Evolutionary conservation across 164 flowering plant genomes (phyloP), one percentile per base, ranked within the genome.

Genomic region (Macadamia tetraphylla): DNA sequence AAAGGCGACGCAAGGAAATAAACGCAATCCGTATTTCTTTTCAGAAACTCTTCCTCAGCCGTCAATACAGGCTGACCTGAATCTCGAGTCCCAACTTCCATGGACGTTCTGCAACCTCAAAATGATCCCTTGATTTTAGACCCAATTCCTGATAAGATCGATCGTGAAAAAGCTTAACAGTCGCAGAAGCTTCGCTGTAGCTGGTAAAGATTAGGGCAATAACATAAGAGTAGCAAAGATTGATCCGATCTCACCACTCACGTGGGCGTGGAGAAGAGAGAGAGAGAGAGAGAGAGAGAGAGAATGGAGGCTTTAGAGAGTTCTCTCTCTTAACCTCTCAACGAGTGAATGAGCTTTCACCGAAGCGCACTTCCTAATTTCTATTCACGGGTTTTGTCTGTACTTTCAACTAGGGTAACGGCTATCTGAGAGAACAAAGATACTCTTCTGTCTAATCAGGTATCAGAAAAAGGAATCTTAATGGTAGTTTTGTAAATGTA

Each of bases 1-100:
- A 92, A 77, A 66, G 97, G 97, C 11, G 97, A 92, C 29, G 97
- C 97, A 2, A 92, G 90, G 68, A 92, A 92, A 78, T 92, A 92
- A 60, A 92, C 92, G 75, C 97, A 90, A 77, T 90, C 97, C 6
- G 96, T 92, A 76, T 85, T 90, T 69, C 83, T 71, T 77, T 87
- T 90, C 51, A 76, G 42, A 30, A 84, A 82, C 65, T 92, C 97
- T 9, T 89, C 96, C 51, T 87, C 94, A 3, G 78, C 80, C 6
- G 81, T 48, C 0, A 72, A 31, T 12, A 73, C 32, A 31, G 57
- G 74, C 11, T 68, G 75, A 52, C 62, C 68, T 46, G 74, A 46
- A 31, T 70, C 81, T 35, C 67, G 67, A 18, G 60, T 32, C 14
- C 52, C 67, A 44, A 61, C 70, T 53, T 65, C 74, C 80, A 74